phyloP scores from a whole-genome alignment of 1,284 basidiomycete genomes.

The Trichosporon coremiiforme region DNA sequence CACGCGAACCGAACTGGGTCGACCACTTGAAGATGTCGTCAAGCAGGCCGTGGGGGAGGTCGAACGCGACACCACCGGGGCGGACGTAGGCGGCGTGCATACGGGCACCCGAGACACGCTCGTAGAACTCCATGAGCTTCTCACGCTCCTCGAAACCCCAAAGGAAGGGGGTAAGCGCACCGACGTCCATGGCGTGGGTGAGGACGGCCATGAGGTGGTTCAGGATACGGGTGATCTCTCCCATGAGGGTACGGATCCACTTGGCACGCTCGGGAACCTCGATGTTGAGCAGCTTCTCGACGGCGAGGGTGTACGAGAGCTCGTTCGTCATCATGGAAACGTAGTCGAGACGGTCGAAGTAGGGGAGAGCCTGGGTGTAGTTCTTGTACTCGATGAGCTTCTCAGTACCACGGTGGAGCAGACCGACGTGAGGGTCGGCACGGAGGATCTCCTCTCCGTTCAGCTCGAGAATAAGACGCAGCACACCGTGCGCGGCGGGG shows the following conservation, averaged over 20 bases:
- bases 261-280: conserved; percentile 98
- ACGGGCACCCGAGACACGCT: conserved; percentile 96
- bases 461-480: conserved; percentile 94
- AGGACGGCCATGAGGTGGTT: conserved; percentile 99
- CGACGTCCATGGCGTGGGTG: conserved; percentile 73
- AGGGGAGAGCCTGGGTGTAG: conserved; percentile 96
- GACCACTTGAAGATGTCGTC: conserved; percentile 99
- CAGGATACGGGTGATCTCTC: conserved; percentile 93
- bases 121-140: conserved; percentile 99
- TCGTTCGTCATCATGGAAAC: conserved; percentile 99
- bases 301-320: conserved; percentile 92
- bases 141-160: conserved; percentile 99
- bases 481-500: conserved; percentile 97
- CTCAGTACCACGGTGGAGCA: conserved; percentile 96
- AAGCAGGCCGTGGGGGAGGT: conserved; percentile 91
- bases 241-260: conserved; percentile 97
- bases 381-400: conserved; percentile 99
- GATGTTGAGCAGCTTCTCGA: conserved; percentile 98
- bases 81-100: conserved; percentile 98
- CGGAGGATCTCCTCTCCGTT: conserved; percentile 95
- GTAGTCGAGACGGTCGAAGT: conserved; percentile 99
- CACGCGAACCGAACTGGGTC: conserved; percentile 79
- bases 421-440: conserved; percentile 89
- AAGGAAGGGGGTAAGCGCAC: conserved; percentile 96
- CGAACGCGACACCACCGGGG: conserved; percentile 96